Conservation (phyloP, 768 basidiomycete genomes). For the Leucogyrophana mollusca region DNA sequence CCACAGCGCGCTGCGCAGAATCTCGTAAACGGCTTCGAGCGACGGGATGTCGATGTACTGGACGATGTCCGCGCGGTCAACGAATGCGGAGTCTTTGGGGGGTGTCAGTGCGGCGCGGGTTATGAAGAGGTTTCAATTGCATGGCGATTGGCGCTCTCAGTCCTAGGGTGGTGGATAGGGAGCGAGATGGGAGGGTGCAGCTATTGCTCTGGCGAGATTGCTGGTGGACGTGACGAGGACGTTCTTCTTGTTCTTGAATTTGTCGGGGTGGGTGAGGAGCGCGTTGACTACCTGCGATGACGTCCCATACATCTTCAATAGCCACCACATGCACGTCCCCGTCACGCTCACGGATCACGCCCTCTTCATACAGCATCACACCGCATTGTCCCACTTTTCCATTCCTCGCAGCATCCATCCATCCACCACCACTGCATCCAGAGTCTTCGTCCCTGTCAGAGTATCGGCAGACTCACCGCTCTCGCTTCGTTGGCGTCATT, state of each 20-base stretch:
- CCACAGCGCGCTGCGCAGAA: conserved; percentile 75
- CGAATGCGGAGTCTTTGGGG: conserved; percentile 81
- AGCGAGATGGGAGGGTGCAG: conserved; percentile 38
- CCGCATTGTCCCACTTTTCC: too few relatives aligned
- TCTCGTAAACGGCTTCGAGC: conserved; percentile 90
- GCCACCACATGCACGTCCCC: too few relatives aligned
- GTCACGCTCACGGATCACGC: too few relatives aligned
- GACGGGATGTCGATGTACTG: conserved; percentile 93
- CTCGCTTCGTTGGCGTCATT: too few relatives aligned
- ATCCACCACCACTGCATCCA: too few relatives aligned
- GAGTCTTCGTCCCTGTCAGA: too few relatives aligned
- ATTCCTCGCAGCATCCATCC: too few relatives aligned
- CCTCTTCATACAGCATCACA: too few relatives aligned
- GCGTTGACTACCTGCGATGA: conserved; percentile 97
- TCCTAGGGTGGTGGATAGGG: conserved; percentile 3
- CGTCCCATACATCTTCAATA: too few relatives aligned
- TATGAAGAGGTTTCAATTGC: too few relatives aligned
- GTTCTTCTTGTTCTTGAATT: conserved; percentile 88
- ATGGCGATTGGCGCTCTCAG: neutral
- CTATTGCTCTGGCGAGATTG: conserved; percentile 95
- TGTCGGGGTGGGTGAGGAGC: conserved; percentile 94
- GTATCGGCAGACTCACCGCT: too few relatives aligned
- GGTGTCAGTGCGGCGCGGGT: neutral
- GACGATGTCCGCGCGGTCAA: conserved; percentile 95
- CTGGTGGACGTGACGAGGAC: conserved; percentile 95